These are phyloP conservation scores for Rubroshorea leprosula DNA, from an alignment of 345 rosid genomes.

Conservation along the genomic window DNA sequence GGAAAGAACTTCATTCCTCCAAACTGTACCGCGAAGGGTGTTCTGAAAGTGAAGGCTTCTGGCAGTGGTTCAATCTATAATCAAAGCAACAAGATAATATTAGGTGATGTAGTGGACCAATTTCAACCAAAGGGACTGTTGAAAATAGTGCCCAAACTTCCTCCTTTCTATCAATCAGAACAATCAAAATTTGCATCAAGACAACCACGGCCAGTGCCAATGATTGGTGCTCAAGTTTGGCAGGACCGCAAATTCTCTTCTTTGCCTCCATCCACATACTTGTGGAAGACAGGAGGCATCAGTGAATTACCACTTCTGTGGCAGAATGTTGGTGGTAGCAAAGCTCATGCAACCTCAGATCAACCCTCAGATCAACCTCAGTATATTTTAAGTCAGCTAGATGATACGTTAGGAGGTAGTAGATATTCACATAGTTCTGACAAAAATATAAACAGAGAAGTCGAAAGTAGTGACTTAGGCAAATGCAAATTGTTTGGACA, in stretches of 20 bases:
- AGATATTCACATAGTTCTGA: constrained; percentile 27
- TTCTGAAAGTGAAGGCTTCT: constrained; percentile 36
- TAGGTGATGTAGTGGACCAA: constrained; percentile 17
- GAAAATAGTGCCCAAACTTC: constrained; percentile 43
- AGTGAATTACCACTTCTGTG: constrained; percentile 21
- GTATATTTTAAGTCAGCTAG: constrained; percentile 35
- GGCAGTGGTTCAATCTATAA: constrained; percentile 22
- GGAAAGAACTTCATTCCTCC: constrained; percentile 21
- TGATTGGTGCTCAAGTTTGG: constrained; percentile 22
- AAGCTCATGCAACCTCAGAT: constrained; percentile 18
- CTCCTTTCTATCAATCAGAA: constrained; percentile 23
- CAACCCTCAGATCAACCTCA: too few species aligned
- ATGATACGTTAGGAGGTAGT: constrained; percentile 17
- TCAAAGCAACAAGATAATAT: constrained; percentile 23
- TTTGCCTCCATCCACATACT: constrained; percentile 24
- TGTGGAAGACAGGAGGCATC: constrained; percentile 23
- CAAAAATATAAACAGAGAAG: constrained; percentile 21
- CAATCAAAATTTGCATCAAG: too few species aligned
- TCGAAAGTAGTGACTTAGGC: constrained; percentile 20
- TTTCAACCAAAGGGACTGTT: constrained; percentile 52
- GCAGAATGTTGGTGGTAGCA: constrained; percentile 25
- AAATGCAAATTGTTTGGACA: constrained; percentile 23
- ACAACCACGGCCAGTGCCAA: too few species aligned
- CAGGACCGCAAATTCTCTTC: constrained; percentile 21
- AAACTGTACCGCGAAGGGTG: constrained; percentile 31